Evolutionary conservation across 2,329 filamentous ascomycete genomes (phyloP).

Genomic region (Aschersonia sp.): DNA sequence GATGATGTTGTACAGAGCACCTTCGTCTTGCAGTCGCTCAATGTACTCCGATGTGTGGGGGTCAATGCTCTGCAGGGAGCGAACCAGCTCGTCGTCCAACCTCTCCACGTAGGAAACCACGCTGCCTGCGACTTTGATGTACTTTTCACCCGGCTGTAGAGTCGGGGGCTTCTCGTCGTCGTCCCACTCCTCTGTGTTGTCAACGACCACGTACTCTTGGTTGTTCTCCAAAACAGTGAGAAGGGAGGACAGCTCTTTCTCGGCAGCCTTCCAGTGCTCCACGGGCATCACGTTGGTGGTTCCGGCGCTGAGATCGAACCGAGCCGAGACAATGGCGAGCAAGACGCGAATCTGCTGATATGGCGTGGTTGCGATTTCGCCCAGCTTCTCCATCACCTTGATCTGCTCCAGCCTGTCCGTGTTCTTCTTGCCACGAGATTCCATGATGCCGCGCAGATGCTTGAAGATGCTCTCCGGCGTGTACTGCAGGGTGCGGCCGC

Average conservation of each 20-base stretch:
- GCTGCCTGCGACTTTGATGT: constrained; percentile 87
- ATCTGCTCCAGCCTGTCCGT: constrained; percentile 93
- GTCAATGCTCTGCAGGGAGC: constrained; percentile 94
- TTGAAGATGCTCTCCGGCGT: constrained; percentile 98
- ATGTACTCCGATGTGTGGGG: constrained; percentile 98
- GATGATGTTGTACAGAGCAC: constrained; percentile 79
- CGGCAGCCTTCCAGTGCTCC: constrained; percentile 92
- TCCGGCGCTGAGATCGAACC: constrained; percentile 82
- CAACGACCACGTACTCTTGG: constrained; percentile 70
- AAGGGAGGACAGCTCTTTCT: constrained; percentile 69
- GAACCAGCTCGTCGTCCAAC: constrained; percentile 90
- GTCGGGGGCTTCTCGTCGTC: constrained; percentile 89
- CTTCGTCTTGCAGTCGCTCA: constrained; percentile 84
- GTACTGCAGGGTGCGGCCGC: constrained; percentile 78
- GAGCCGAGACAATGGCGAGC: constrained; percentile 77
- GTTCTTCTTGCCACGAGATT: constrained; percentile 97
- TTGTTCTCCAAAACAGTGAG: constrained; percentile 68
- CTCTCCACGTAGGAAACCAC: constrained; percentile 89
- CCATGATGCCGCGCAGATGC: constrained; percentile 82
- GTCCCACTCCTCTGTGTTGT: constrained; percentile 95
- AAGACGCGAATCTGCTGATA: constrained; percentile 93
- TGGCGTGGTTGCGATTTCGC: constrained; percentile 75
- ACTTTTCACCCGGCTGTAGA: constrained; percentile 56
- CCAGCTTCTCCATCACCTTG: constrained; percentile 89
- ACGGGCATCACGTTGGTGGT: constrained; percentile 71